Evolutionary conservation across 495 filamentous ascomycete genomes (phyloP).

Genomic region (Aspergillus wentii): DNA sequence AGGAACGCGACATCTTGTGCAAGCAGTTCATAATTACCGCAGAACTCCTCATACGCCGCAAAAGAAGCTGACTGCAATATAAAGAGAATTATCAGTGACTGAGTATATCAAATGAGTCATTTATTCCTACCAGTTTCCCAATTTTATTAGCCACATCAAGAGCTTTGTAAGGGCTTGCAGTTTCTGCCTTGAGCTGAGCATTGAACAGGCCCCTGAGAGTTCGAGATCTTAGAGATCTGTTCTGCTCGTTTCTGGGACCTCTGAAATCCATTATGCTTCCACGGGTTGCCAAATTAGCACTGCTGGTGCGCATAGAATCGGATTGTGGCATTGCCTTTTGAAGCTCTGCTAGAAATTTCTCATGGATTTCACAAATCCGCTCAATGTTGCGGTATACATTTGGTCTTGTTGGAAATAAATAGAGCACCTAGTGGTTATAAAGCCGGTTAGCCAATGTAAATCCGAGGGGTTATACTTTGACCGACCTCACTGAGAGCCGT

Average conservation of each 20-base stretch:
- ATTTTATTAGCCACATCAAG: slow-evolving; percentile 76
- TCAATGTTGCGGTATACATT: slow-evolving; percentile 42
- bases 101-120: not conserved
- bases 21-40: slow-evolving; percentile 79
- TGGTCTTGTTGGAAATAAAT: slow-evolving; percentile 23
- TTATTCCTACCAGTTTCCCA: slow-evolving; percentile 57
- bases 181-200: slow-evolving; percentile 33
- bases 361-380: slow-evolving; percentile 39
- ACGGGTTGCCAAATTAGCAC: slow-evolving; percentile 16
- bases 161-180: slow-evolving; percentile 66
- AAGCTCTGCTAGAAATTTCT: slow-evolving; percentile 32
- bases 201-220: slow-evolving; percentile 25
- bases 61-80: slow-evolving; percentile 66
- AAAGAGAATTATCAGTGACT: not conserved
- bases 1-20: slow-evolving; percentile 67
- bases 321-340: slow-evolving; percentile 27
- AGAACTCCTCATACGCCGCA: slow-evolving; percentile 82
- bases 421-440: not conserved
- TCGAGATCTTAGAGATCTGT: slow-evolving; percentile 23
- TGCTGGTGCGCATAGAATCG: slow-evolving; percentile 9
- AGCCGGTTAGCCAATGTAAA: not conserved
- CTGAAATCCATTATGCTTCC: slow-evolving; percentile 19
- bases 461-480: too few relatives aligned
- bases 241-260: slow-evolving; percentile 21
- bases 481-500: slow-evolving; percentile 80